Base-by-base conservation (phyloP, 2,329 filamentous ascomycete genomes). In the Tympanopsis confertula region DNA sequence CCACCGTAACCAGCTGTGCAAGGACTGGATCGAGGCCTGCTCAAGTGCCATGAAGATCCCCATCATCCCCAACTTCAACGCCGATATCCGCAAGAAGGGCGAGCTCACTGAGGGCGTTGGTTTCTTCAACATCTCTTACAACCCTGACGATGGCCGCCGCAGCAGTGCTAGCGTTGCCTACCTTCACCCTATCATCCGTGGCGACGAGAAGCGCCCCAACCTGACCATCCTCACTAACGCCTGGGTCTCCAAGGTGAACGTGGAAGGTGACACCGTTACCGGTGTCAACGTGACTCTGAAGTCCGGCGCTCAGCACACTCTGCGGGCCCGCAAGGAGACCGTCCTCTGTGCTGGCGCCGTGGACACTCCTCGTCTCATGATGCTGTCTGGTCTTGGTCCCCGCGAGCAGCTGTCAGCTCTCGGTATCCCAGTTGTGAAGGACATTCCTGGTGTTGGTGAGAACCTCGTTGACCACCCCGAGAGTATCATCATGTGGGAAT, bases 121-220 rank as follows among this genome's bases (percentile, higher is more conserved):
- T 39, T 94, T 94, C 70, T 89, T 94, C 69, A 87, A 82, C 45
- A 78, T 94, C 47, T 80, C 84, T 26, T 94, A 94, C 65, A 93
- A 94, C 64, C 87, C 87, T 3, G 86, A 94, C 51, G 80, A 86
- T 51, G 85, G 86, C 52, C 74, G 76, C 49, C 78, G 87, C 44
- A 89, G 82, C 64, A 88, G 82, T 54, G 86, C 87, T 42, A 87
- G 82, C 41, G 86, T 94, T 17, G 87, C 87, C 14, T 94, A 94
- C 63, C 88, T 94, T 52, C 87, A 94, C 61, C 87, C 87, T 24
- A 87, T 94, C 51, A 72, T 94, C 38, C 76, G 82, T 29, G 86
- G 85, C 29, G 80, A 87, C 35, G 86, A 94, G 68, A 75, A 78
- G 56, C 71, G 85, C 40, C 77, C 84, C 13, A 94, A 94, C 63